Evolutionary conservation across 106 monocot species (phyloP).

Genomic region (Acanthochlamys bracteata): DNA sequence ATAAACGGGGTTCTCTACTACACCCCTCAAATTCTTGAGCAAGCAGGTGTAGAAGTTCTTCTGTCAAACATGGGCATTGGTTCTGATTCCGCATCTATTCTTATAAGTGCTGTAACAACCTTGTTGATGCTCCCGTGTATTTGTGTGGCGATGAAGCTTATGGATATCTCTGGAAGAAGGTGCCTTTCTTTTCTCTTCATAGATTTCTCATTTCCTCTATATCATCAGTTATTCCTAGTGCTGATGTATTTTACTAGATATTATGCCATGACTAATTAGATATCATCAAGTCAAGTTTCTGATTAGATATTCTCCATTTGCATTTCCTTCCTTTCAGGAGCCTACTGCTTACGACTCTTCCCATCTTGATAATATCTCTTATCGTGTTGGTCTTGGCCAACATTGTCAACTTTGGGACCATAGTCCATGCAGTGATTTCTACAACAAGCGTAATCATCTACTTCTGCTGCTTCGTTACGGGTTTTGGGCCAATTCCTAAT

Average conservation of each 20-base stretch:
- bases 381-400: constrained; percentile 27
- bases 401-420: constrained; percentile 10
- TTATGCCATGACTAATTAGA: too few relatives aligned
- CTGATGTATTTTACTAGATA: too few relatives aligned
- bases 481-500: constrained; percentile 53
- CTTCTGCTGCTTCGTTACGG: constrained; percentile 59
- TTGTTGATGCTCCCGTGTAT: constrained; percentile 66
- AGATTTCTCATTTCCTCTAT: too few relatives aligned
- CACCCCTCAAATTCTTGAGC: constrained; percentile 75
- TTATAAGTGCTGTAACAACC: constrained; percentile 59
- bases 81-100: constrained; percentile 58
- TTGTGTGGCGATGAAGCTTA: constrained; percentile 64
- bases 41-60: constrained; percentile 69
- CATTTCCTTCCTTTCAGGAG: too few relatives aligned
- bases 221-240: too few relatives aligned
- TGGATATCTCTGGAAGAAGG: constrained; percentile 76
- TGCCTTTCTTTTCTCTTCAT: background rate
- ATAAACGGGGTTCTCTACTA: constrained; percentile 78
- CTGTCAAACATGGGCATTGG: constrained; percentile 50
- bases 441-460: constrained; percentile 41
- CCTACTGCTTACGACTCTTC: constrained; percentile 42
- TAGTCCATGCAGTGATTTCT: constrained; percentile 33
- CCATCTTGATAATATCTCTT: constrained; percentile 31
- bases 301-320: constrained; percentile 27
- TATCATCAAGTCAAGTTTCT: background rate